A percentile compares a stretch with the other conserved stretches of the same genome.
Conservation (phyloP, 2,329 filamentous ascomycete species). For the Ceratocystis lukuohia region DNA sequence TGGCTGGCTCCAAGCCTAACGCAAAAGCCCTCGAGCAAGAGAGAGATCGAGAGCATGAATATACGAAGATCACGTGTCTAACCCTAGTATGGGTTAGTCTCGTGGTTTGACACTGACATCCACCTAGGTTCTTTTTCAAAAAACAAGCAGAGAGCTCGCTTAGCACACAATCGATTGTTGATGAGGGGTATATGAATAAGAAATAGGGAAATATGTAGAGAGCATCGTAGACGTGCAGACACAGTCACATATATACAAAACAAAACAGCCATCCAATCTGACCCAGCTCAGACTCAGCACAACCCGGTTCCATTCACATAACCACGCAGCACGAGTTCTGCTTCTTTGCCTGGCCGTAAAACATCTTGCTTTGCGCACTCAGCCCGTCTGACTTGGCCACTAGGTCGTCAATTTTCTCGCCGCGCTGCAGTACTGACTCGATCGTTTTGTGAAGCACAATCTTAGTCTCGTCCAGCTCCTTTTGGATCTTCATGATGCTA, state of each 20-base stretch:
- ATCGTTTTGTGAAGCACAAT: slow-evolving; percentile 96
- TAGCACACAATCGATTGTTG: neutral
- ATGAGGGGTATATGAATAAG: slow-evolving; percentile 16
- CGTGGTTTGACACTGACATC: neutral
- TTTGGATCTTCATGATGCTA: slow-evolving; percentile 89
- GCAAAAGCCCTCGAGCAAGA: too few species aligned
- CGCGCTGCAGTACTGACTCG: slow-evolving; percentile 70
- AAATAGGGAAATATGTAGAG: slow-evolving; percentile 6
- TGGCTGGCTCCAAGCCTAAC: too few species aligned
- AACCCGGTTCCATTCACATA: slow-evolving; percentile 39
- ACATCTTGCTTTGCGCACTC: slow-evolving; percentile 91
- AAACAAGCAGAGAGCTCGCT: neutral
- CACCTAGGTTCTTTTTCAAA: too few species aligned
- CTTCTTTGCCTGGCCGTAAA: slow-evolving; percentile 78
- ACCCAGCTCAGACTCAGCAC: neutral
- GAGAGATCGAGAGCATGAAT: too few species aligned
- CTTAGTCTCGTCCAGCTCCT: slow-evolving; percentile 95
- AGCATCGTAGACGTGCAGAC: neutral
- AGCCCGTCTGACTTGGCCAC: slow-evolving; percentile 87
- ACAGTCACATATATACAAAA: neutral
- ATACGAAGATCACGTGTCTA: neutral
- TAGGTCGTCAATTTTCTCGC: slow-evolving; percentile 90
- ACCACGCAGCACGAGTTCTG: slow-evolving; percentile 63
- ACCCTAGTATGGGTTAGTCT: neutral
- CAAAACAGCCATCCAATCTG: neutral